Base-by-base conservation (phyloP, 768 basidiomycete species). In the Fistulinella prunicolor region DNA sequence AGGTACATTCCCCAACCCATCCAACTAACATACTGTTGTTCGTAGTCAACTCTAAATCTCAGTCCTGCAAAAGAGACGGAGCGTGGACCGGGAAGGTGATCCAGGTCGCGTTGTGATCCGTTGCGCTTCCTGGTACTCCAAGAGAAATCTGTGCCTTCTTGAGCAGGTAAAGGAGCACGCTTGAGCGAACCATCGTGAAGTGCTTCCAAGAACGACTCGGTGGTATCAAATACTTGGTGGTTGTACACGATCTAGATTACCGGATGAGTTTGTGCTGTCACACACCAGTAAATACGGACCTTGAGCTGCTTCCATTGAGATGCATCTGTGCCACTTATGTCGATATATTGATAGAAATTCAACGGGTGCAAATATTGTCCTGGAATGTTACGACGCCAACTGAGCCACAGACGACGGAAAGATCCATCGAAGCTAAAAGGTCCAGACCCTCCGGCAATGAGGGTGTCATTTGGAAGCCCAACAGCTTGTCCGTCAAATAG, bases 1-100 rank as follows among this genome's bases (percentile, higher is more conserved):
- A 83, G 68, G 51, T 77, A 83, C 62, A 83, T 46, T 0, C 73
- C 70, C 81, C 81, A 84, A 3, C 80, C 80, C 79, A 85, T 79
- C 83, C 83, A 86, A 38, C 73, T 78, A n/a, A 85, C 63, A 51
- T 78, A 83, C 53, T 79, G 72, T 37, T 68, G 64, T 30, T 71
- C 70, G 20, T 57, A 58, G 54, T 85, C 78, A 2, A 85, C 76
- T 34, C 79, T 68, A 59, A 78, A 85, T 4, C 83, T 71, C 50
- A 77, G 59, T 0, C 84, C 83, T 8, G 75, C 75, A 61, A 85
- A 84, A 2, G 76, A 75, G 0, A 86, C 80, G 0, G 74, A 73
- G 34, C 84, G 76, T 23, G 84, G 84, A 5, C 84, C 84, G 3
- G 83, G 79, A 26, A 79, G 75, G 44, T 82, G 66, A 50, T 85